These are phyloP conservation scores for Onygenales sp. DNA, from an alignment of 2,329 filamentous ascomycete species.

Conservation along the genomic window DNA sequence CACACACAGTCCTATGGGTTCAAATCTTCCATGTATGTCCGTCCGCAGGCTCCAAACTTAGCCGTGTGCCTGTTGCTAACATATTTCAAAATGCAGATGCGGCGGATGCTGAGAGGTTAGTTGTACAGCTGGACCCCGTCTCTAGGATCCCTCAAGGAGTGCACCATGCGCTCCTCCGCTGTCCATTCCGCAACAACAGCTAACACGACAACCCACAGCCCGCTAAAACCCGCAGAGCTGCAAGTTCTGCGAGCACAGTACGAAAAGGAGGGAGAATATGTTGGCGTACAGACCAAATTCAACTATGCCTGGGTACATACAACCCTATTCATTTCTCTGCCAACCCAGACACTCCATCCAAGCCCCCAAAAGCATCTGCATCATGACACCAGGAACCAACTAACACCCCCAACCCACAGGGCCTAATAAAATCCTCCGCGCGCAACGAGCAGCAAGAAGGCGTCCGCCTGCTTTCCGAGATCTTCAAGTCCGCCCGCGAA, in stretches of 20 bases:
- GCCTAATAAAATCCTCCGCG: conserved; percentile 82
- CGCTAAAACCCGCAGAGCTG: conserved; percentile 83
- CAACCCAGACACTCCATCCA: background rate
- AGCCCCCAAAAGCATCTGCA: background rate
- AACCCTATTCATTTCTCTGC: background rate
- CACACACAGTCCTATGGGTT: conserved; percentile 23
- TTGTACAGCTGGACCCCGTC: conserved; percentile 7
- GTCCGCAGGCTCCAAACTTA: conserved; percentile 11
- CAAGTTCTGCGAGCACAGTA: conserved; percentile 88
- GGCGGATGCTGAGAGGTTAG: conserved; percentile 88
- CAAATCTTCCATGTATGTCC: conserved; percentile 42
- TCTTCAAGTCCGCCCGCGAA: conserved; percentile 88
- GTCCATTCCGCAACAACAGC: background rate
- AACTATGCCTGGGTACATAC: conserved; percentile 90
- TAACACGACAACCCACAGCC: conserved; percentile 40
- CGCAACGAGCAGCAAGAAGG: conserved; percentile 88
- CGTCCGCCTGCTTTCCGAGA: conserved; percentile 86
- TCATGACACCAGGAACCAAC: background rate
- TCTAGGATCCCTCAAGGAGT: background rate
- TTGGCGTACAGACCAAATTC: conserved; percentile 96
- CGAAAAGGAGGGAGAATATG: conserved; percentile 95
- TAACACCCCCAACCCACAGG: conserved; percentile 41
- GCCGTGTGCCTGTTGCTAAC: conserved; percentile 14
- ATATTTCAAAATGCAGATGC: conserved; percentile 56
- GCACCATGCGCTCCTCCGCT: background rate